Conservation (phyloP, 148 eudicot species). For the Camellia lanceoleosa region DNA sequence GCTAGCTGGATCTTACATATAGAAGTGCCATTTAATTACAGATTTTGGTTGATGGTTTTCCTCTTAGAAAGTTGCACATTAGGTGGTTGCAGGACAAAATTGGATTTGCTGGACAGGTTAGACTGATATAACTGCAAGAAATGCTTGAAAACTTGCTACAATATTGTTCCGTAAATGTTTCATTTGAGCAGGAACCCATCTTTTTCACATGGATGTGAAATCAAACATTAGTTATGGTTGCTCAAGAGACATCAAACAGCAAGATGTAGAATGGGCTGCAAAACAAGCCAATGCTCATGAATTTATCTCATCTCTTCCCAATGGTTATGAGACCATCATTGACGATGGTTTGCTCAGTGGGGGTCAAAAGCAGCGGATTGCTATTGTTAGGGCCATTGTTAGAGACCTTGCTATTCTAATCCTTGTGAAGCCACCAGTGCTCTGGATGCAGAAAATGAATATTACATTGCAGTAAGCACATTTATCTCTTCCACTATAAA, state of each 20-base stretch:
- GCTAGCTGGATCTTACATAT: no score
- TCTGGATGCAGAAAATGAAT: constrained; percentile 53
- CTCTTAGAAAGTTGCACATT: no score
- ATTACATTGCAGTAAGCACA: constrained; percentile 33
- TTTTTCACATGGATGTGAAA: constrained; percentile 43
- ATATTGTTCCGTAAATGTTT: no score
- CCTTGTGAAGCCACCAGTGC: constrained; percentile 55
- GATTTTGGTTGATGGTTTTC: no score
- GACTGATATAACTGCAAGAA: no score
- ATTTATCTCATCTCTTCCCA: constrained; percentile 48
- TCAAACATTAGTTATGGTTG: constrained; percentile 48
- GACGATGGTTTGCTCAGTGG: constrained; percentile 47
- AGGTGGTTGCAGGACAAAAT: no score
- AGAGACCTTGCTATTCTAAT: constrained; percentile 44
- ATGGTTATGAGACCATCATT: constrained; percentile 42
- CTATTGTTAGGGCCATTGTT: constrained; percentile 50
- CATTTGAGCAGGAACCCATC: constrained; percentile 7
- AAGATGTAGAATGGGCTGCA: constrained; percentile 50
- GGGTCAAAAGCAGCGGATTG: constrained; percentile 57
- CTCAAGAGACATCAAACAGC: constrained; percentile 25
- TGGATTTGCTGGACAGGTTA: no score
- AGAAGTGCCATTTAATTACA: no score
- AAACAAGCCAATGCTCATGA: constrained; percentile 46
- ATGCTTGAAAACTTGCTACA: no score
- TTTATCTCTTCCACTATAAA: neutral